Base-by-base conservation (phyloP, 306 rosid species). In the Malus asiatica region DNA sequence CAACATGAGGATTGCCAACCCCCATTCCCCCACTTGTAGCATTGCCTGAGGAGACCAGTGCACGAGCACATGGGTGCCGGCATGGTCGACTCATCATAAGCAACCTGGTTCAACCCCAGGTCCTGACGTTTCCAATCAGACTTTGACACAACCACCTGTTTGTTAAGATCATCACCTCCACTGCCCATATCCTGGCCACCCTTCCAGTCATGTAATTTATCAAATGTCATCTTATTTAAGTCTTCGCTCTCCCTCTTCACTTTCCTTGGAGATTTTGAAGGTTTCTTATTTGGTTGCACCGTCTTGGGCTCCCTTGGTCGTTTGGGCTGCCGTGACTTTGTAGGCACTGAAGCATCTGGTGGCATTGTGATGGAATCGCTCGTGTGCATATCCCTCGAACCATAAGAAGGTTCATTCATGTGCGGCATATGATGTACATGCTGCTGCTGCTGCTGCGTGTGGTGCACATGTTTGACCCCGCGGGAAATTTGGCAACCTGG, bases 1-100 rank as follows among this genome's bases (percentile, higher is more conserved):
- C 99, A 95, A 76, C 97, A 92, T 8, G 99, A 93, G 73, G 99
- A 95, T 60, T 95, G 99, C 99, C 99, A 95, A 29, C 99, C 99
- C 20, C 99, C 99, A 79, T 90, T 90, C 4, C 99, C 98, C 99
- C 98, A 96, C 83, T 96, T 96, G 93, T 96, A 96, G 87, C 99
- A 96, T 77, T 96, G 99, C 70, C 96, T 88, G 52, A 80, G 77
- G 22, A 81, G 84, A 70, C 97, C 92, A 2, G 99, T 96, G 88
- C 99, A 96, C 11, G 98, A 92, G 80, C 99, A 96, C 7, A 84
- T 87, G 2, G 99, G 99, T 0, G 96, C 89, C 60, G 99, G 99
- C 98, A 96, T 96, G 58, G 99, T 96, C 0, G 98, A 87, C 74
- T 96, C 99, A 48, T 96, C 99, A 35, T 84, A 96, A 11, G 89